Base-by-base conservation (phyloP, 768 basidiomycete species). In the Lentinula guzmanii region DNA sequence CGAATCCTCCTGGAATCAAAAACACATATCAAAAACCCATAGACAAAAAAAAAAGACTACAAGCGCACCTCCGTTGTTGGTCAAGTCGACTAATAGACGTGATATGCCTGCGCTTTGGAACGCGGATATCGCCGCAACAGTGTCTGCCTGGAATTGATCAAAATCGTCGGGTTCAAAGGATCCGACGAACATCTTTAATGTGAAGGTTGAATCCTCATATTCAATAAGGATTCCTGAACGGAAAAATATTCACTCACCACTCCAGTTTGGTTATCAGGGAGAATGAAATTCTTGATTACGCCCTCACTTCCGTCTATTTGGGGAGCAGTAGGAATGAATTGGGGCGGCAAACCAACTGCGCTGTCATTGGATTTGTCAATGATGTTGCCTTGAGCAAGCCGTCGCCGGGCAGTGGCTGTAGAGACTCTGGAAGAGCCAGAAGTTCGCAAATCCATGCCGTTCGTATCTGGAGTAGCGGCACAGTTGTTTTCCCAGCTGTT, bases 401-500 rank as follows among this genome's bases (percentile, higher is more conserved):
- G 63, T 58, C 54, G 53, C 52, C 66, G 52, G 59, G 35, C 58
- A 57, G 61, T 39, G 28, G 4, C 11, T 11, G 21, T 15, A 5
- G 42, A 48, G 10, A 8, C 16, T 35, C 34, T 41, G 21, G 39
- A 16, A 60, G 24, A 31, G 28, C 18, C 28, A 21, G 46, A 52
- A 10, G 42, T 35, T 58, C 73, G 76, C 65, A 75, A 64, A 63
- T 86, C 82, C 15, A 80, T 70, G 2, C 83, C 84, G 65, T 86
- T 86, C 16, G 84, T 86, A 21, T 28, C 59, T 0, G 65, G 62
- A 45, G 74, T 82, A 0, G 81, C 83, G 15, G 76, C 83, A 68
- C 86, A 87, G 65, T 87, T 87, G 61, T 72, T 75, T 1, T 65
- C 72, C 85, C 85, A 87, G 77, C 84, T 86, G 64, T 7, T 34